Evolutionary conservation across 1,284 basidiomycete genomes (phyloP), one percentile per base, ranked within the genome.

Genomic region (Amylostereum areolatum): DNA sequence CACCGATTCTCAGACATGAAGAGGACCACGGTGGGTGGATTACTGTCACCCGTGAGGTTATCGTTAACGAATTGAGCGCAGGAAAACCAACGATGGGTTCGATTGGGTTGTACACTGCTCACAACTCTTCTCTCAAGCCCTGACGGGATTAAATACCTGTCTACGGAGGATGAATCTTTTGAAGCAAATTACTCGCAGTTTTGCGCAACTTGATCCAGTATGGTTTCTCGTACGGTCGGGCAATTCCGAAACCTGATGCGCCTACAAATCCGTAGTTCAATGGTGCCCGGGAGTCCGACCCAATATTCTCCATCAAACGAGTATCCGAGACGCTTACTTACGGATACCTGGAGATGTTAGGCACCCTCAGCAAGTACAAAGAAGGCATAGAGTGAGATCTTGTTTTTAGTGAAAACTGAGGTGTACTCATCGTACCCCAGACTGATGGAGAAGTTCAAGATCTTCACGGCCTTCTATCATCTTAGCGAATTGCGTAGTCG

Each of bases 281-380:
- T 54, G 78, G 79, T 5, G 71, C 74, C 9, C 78, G 81, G 0
- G 80, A 80, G 49, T 76, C 80, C 4, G 89, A 95, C 58, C 84
- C 90, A 0, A 78, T 98, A 46, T 92, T 99, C 59, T 93, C 94
- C 3, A 88, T 87, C 61, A 80, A 82, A 56, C 78, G 92, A 9
- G 78, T 98, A 51, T 77, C 87, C 43, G 84, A 87, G 34, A 96
- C 93, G 0, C 68, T 99, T 53, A 89, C 92, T 0, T 88, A 81
- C 58, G 96, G 95, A 0, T 99, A 99, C 66, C 85, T 99, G 55
- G 94, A 97, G 62, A 94, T 99, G 86, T 76, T 99, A 2, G 95
- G 95, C 3, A 85, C 83, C 1, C 72, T 99, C 39, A 96, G 91
- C 66, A 91, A 87, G 60, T 81, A 86, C 53, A 78, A 83, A 30